Evolutionary conservation across 257 asterid species (phyloP), one percentile per base, ranked within the genome.

Genomic region (Nicotiana benthamiana): DNA sequence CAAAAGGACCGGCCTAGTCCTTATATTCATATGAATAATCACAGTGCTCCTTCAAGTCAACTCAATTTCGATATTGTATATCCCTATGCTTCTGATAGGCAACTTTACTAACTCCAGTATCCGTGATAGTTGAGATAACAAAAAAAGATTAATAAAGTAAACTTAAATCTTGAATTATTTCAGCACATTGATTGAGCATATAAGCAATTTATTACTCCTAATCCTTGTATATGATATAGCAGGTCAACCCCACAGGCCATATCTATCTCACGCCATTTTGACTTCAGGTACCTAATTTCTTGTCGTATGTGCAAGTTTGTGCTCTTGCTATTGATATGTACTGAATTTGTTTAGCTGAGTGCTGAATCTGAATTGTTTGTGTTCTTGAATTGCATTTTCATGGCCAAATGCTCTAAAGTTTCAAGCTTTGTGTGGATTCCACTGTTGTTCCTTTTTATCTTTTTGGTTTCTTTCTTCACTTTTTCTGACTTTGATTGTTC

Each of bases 261-360:
- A 12, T 12, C 77, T 46, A 22, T 40, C 53, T 34, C 28, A 4
- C 30, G 7, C 34, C 32, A 40, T 68, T 20, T 68, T 20, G 6
- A 20, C 77, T 68, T 34, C 78, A 46, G 78, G 59, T 72, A 72
- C 78, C 78, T 72, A 72, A 46, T 46, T 54, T 54, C 40, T 46
- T 72, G 60, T 72, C 60, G 36, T 24, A 72, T 72, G 36, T 72
- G 36, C 24, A 72, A 22, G 24, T 13, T 22, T 72, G 60, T 15
- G 7, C 40, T 72, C 22, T 72, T 22, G 34, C 36, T 43, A 3
- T 72, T 72, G 32, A 72, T 28, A 24, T 26, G 67, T 24, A 26
- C 36, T 61, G 9, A 40, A 59, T 40, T 40, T 68, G 18, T 40
- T 68, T 46, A 36, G 32, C 6, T 40, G 30, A 52, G 16, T 54